Conservation (phyloP, 148 eudicot genomes). For the Arbutus unedo region DNA sequence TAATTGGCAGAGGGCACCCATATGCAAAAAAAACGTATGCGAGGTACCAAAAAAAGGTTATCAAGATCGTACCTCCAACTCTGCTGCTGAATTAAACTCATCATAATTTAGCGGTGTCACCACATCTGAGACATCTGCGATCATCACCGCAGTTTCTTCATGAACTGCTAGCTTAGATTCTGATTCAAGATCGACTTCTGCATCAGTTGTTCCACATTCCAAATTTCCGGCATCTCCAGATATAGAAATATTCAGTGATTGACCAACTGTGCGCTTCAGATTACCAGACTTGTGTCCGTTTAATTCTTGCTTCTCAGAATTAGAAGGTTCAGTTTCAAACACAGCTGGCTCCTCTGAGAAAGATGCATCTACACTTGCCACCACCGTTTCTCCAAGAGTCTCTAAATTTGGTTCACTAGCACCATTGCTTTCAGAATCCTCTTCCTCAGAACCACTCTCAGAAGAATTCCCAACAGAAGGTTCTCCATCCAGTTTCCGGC, state of each 20-base stretch:
- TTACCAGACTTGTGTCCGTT: slow-evolving; percentile 10
- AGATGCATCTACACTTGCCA: slow-evolving; percentile 15
- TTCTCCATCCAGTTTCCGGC: slow-evolving; percentile 31
- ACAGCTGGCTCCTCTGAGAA: slow-evolving; percentile 21
- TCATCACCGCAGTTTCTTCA: slow-evolving; percentile 26
- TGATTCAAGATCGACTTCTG: slow-evolving; percentile 25
- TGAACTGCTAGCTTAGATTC: slow-evolving; percentile 20
- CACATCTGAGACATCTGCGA: slow-evolving; percentile 22
- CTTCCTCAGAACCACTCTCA: slow-evolving; percentile 68
- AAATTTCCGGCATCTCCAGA: slow-evolving; percentile 20
- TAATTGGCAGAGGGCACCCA: not conserved
- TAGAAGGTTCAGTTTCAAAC: slow-evolving; percentile 14
- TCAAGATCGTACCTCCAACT: slow-evolving; percentile 65
- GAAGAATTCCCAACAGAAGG: slow-evolving; percentile 32
- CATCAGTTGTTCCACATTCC: slow-evolving; percentile 20
- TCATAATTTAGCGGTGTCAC: slow-evolving; percentile 59
- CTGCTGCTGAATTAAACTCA: slow-evolving; percentile 57
- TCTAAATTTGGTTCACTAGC: slow-evolving; percentile 17
- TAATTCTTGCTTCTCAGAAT: slow-evolving; percentile 22
- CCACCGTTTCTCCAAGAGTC: slow-evolving; percentile 30
- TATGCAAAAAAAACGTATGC: not conserved
- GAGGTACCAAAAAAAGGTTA: not conserved
- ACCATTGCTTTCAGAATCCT: slow-evolving; percentile 27
- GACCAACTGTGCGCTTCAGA: slow-evolving; percentile 3
- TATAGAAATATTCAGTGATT: slow-evolving; percentile 21